Evolutionary conservation across 768 basidiomycete species (phyloP), one percentile per base, ranked within the genome.

Genomic region (Jaapia argillacea): DNA sequence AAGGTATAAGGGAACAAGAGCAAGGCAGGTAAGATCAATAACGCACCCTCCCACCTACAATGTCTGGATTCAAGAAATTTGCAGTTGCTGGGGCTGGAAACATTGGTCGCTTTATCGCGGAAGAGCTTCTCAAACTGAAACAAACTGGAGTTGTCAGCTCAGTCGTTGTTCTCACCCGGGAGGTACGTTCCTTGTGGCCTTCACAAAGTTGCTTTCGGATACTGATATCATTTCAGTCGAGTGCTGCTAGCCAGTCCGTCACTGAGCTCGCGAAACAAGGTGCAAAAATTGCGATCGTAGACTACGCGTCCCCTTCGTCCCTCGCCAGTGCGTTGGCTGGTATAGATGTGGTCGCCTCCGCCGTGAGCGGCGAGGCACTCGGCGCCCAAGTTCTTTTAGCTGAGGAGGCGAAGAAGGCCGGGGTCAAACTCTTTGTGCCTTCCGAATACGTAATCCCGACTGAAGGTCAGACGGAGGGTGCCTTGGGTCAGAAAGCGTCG

Each of bases 351-450:
- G 42, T 49, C 31, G 43, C 52, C 42, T 44, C 42, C 6, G 43
- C 52, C 4, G 43, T 53, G 23, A 22, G 20, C 1, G 21, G 31
- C 16, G 2, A 35, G 3, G 36, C 40, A 13, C n/a, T 36, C 7
- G 26, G 22, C 21, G 45, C 12, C 7, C 44, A 35, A n/a, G 57
- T 58, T 45, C 21, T 7, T 3, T 18, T 22, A 1, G 44, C 58
- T 6, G 51, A 51, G 1, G 36, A 48, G 1, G 58, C 55, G 0
- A 59, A 55, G 45, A 41, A 42, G 24, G 60, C 48, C 1, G 54
- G 59, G 16, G 61, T 58, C 18, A 47, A 54, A 42, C 49, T 62
- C 13, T 63, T 63, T 42, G 47, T 58, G 4, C 61, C 61, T 5
- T 51, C 53, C 39, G 60, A 62, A 44, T 62, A 57, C 24, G 58